phyloP scores from a whole-genome alignment of 805 yeast species.

The Candida argentea region DNA sequence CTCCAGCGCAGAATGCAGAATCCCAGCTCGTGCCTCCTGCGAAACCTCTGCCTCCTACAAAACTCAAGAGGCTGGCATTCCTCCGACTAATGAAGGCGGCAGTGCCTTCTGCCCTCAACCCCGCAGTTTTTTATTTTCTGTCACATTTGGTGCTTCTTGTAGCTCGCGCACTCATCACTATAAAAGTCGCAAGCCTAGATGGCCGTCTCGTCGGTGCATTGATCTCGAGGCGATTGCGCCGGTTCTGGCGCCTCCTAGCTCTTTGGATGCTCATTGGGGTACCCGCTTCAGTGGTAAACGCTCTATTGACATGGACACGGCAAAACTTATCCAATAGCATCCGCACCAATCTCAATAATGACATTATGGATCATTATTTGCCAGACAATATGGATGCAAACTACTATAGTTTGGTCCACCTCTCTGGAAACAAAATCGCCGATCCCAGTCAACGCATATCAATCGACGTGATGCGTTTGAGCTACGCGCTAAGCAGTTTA shows the following conservation, averaged over 20 bases:
- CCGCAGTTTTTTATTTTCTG: constrained; percentile 26
- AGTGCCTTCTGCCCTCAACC: constrained; percentile 19
- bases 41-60: constrained; percentile 15
- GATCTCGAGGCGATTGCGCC: constrained; percentile 57
- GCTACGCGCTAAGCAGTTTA: constrained; percentile 59
- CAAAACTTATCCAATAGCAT: constrained; percentile 47
- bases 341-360: constrained; percentile 53
- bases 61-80: constrained; percentile 21
- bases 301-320: constrained; percentile 54
- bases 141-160: constrained; percentile 53
- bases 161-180: constrained; percentile 60
- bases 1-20: constrained; percentile 1
- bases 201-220: constrained; percentile 77
- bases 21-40: constrained; percentile 6
- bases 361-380: constrained; percentile 59
- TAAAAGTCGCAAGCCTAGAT: constrained; percentile 78
- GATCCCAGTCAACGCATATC: constrained; percentile 83
- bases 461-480: constrained; percentile 65
- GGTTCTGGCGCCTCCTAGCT: constrained; percentile 51
- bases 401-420: constrained; percentile 61
- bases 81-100: constrained; percentile 23
- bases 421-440: constrained; percentile 38
- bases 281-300: constrained; percentile 76
- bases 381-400: constrained; percentile 62
- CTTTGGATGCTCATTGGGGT: constrained; percentile 80